Conservation (phyloP, 2,329 filamentous ascomycete genomes). For the Beauveria pseudobassiana region DNA sequence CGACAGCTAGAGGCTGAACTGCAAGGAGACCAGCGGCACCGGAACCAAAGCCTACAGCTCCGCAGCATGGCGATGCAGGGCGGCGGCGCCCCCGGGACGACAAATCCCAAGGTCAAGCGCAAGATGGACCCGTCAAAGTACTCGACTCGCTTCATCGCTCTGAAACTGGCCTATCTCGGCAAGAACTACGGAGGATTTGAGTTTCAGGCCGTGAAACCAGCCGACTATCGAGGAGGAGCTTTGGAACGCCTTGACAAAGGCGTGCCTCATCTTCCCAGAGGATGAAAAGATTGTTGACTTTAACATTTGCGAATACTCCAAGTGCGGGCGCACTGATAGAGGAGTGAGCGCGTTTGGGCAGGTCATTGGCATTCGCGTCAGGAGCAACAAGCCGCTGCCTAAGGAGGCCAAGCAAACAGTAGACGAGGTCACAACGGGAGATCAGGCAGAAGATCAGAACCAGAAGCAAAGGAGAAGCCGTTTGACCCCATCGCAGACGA, state of each 20-base stretch:
- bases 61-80: constrained; percentile 10
- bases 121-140: constrained; percentile 75
- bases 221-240: constrained; percentile 89
- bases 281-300: constrained; percentile 62
- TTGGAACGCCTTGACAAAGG: constrained; percentile 82
- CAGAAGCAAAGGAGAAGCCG: constrained; percentile 17
- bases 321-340: constrained; percentile 86
- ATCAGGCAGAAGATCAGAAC: constrained; percentile 17
- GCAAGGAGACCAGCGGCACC: constrained; percentile 34
- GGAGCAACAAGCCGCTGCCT: constrained; percentile 64
- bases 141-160: constrained; percentile 72
- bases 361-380: constrained; percentile 75
- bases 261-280: constrained; percentile 70
- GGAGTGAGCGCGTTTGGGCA: constrained; percentile 97
- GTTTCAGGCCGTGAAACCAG: constrained; percentile 61
- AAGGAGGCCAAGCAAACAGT: constrained; percentile 14
- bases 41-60: background rate
- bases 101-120: constrained; percentile 37
- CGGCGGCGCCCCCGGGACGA: constrained; percentile 13
- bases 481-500: constrained; percentile 72
- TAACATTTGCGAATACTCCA: constrained; percentile 82
- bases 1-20: constrained; percentile 60
- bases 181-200: constrained; percentile 91
- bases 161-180: constrained; percentile 92
- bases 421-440: background rate